phyloP scores from a whole-genome alignment of 2,329 filamentous ascomycete genomes.

The Calonectria leucothoes region DNA sequence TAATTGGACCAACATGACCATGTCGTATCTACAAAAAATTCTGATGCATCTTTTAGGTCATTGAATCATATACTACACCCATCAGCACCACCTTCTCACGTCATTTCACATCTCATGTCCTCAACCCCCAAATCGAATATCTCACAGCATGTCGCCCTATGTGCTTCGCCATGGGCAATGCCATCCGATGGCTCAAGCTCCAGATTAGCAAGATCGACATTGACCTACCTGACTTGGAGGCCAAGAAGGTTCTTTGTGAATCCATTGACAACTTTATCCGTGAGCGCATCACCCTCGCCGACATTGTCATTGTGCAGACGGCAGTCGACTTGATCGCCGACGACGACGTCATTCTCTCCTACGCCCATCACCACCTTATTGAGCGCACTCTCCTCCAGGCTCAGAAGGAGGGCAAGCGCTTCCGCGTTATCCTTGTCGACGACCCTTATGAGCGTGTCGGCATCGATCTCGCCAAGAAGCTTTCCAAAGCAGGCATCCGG shows the following conservation, averaged over 20 bases:
- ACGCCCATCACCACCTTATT: slow-evolving; percentile 86
- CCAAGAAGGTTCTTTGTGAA: slow-evolving; percentile 81
- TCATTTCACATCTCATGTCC: slow-evolving; percentile 89
- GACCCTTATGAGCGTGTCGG: slow-evolving; percentile 67
- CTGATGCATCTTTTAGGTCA: slow-evolving; percentile 69
- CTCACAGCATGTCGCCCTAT: slow-evolving; percentile 94
- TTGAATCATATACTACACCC: slow-evolving; percentile 92
- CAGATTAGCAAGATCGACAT: slow-evolving; percentile 92
- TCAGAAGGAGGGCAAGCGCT: slow-evolving; percentile 75
- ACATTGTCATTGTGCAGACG: slow-evolving; percentile 84
- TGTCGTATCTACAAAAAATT: background rate
- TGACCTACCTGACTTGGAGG: slow-evolving; percentile 82
- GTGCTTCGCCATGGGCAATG: slow-evolving; percentile 97
- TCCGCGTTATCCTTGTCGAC: slow-evolving; percentile 88
- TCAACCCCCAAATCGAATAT: slow-evolving; percentile 96
- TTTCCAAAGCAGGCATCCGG: slow-evolving; percentile 75
- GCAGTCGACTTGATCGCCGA: slow-evolving; percentile 81
- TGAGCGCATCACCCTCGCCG: slow-evolving; percentile 88
- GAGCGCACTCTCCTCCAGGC: slow-evolving; percentile 84
- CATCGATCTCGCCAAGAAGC: slow-evolving; percentile 72
- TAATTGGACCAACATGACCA: slow-evolving; percentile 46
- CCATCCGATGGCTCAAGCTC: slow-evolving; percentile 93
- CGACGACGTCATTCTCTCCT: slow-evolving; percentile 87
- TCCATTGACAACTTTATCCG: slow-evolving; percentile 91
- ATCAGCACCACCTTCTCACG: slow-evolving; percentile 85